Evolutionary conservation across 1,139 yeast species (phyloP).

Genomic region (Debaryomyces singareniensis): DNA sequence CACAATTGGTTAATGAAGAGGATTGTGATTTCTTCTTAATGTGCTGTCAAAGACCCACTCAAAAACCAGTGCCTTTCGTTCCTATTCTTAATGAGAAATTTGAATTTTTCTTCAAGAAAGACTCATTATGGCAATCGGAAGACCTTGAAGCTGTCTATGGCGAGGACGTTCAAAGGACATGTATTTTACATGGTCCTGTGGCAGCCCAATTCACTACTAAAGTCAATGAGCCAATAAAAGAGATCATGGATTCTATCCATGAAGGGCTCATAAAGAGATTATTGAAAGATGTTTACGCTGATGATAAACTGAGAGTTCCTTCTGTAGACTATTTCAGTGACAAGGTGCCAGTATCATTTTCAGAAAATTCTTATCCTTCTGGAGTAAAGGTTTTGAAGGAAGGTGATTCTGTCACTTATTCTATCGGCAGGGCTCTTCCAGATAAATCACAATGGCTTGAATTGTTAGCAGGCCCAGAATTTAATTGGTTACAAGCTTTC

Average conservation of each 20-base stretch:
- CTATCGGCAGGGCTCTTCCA: slow-evolving; percentile 21
- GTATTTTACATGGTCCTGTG: slow-evolving; percentile 98
- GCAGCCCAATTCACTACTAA: slow-evolving; percentile 88
- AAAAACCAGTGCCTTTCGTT: slow-evolving; percentile 97
- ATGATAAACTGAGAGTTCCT: slow-evolving; percentile 70
- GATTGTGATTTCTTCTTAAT: slow-evolving; percentile 90
- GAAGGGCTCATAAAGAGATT: slow-evolving; percentile 78
- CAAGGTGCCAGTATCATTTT: slow-evolving; percentile 34
- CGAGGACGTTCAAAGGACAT: slow-evolving; percentile 95
- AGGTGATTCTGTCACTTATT: slow-evolving; percentile 22
- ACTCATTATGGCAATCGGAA: slow-evolving; percentile 98
- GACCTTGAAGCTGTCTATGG: slow-evolving; percentile 93
- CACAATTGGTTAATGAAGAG: slow-evolving; percentile 88
- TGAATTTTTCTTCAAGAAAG: slow-evolving; percentile 96
- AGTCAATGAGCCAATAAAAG: slow-evolving; percentile 89
- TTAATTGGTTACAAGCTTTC: slow-evolving; percentile 91
- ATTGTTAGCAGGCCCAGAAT: slow-evolving; percentile 70
- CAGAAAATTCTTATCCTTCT: slow-evolving; percentile 11
- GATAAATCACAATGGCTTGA: slow-evolving; percentile 64
- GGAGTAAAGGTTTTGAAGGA: slow-evolving; percentile 34
- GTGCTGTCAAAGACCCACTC: slow-evolving; percentile 76
- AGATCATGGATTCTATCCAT: slow-evolving; percentile 81
- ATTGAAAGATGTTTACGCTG: slow-evolving; percentile 61
- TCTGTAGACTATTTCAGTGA: slow-evolving; percentile 86
- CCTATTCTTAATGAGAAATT: slow-evolving; percentile 93